Base-by-base conservation (phyloP, 2,329 filamentous ascomycete species). In the Penicillium sp. region DNA sequence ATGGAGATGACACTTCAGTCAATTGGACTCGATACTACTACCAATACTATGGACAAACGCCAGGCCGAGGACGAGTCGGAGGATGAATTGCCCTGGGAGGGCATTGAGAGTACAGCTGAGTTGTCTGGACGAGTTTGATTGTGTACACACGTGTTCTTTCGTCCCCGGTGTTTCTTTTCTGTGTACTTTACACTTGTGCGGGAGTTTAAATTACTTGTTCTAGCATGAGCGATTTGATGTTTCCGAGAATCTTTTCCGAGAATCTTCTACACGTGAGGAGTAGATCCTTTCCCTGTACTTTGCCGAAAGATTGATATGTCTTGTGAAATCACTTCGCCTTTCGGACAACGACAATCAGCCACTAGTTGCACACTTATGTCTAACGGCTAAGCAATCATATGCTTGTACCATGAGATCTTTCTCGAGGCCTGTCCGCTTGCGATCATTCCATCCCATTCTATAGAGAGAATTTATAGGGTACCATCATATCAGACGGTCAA, bases 1-100 rank as follows among this genome's bases (percentile, higher is more conserved):
- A 76, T 86, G 41, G 85, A 88, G 62, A 77, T 85, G 62, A 89
- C 86, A 0, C 77, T 89, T 13, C 66, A 74, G 46, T 74, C 70
- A 2, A 74, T 76, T 56, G 74, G 74, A 5, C 69, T 76, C 52
- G 66, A 74, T 53, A 52, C 61, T 18, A 49, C 57, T 16, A 47
- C 33, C 18, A 44, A 53, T 29, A 67, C 63, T 8, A 67, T 64
- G 2, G 62, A 69, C 36, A 66, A 65, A 44, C 67, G 63, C 23
- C 57, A 61, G 38, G 51, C 54, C 29, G 65, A 68, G 21, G 70
- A 69, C n/a, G 67, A 70, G 3, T 66, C 71, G 16, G 67, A 70
- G 3, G 67, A 72, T n/a, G 73, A 74, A 31, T 56, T 74, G 47
- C 73, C 73, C 2, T 75, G 73, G 73, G 73, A 75, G 51, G 73